A percentile compares a stretch with the other conserved stretches of the same genome.
These are phyloP conservation scores for Calonectria crousiana DNA, from an alignment of 2,329 filamentous ascomycete genomes.

Conservation along the genomic window DNA sequence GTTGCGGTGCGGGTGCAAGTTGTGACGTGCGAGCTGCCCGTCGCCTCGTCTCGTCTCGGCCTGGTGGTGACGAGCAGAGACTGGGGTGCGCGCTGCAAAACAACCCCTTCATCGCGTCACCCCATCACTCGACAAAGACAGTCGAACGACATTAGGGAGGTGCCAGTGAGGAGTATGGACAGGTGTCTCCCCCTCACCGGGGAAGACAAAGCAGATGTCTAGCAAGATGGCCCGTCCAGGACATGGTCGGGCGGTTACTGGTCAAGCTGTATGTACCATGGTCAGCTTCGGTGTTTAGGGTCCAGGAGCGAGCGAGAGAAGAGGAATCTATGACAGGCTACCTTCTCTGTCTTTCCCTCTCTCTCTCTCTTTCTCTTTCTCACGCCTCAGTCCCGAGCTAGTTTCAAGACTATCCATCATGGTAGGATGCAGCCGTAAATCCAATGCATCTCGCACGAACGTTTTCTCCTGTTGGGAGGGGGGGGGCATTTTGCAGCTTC, in stretches of 20 bases:
- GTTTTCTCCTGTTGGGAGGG: neutral
- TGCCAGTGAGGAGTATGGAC: neutral
- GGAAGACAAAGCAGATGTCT: neutral
- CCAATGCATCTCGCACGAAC: slow-evolving; percentile 1
- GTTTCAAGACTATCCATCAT: neutral
- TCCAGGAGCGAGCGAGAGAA: slow-evolving; percentile 9
- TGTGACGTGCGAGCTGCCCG: slow-evolving; percentile 6
- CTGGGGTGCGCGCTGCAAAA: slow-evolving; percentile 13
- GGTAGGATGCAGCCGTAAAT: neutral
- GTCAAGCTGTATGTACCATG: neutral
- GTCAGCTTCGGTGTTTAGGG: slow-evolving; percentile 7
- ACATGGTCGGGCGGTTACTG: slow-evolving; percentile 8
- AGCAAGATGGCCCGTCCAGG: slow-evolving; percentile 6
- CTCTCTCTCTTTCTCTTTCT: neutral
- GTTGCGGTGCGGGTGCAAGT: neutral
- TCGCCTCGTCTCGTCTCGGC: slow-evolving; percentile 3
- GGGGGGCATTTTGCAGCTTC: neutral
- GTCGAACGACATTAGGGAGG: slow-evolving; percentile 11
- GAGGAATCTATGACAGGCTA: slow-evolving; percentile 15
- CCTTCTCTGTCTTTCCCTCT: neutral
- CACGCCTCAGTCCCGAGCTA: slow-evolving; percentile 5
- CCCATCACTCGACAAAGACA: neutral
- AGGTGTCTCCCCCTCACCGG: slow-evolving; percentile 15
- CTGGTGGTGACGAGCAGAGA: neutral
- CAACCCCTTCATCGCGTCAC: slow-evolving; percentile 12